Evolutionary conservation across 2,329 filamentous ascomycete species (phyloP).

Genomic region (Ophiostoma triangulosporum): DNA sequence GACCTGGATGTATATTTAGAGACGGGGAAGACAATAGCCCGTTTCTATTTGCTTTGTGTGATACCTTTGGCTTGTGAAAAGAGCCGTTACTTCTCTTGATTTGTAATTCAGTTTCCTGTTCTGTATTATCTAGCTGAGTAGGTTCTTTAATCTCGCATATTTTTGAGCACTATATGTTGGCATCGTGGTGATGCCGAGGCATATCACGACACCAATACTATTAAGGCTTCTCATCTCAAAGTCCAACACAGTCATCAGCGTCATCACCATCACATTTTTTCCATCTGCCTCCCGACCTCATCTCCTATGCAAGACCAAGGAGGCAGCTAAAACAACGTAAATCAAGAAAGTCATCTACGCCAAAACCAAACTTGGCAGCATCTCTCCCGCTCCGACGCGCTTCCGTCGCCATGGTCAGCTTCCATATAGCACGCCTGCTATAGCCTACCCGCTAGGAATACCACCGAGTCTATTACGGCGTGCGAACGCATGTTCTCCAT

Average conservation of each 20-base stretch:
- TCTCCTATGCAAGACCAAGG: background rate
- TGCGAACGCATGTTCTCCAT: too few species aligned
- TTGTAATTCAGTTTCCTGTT: too few species aligned
- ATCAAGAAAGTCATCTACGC: background rate
- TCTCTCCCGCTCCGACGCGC: background rate
- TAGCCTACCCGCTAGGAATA: background rate
- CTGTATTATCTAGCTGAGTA: too few species aligned
- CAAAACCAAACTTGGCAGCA: background rate
- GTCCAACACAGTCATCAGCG: background rate
- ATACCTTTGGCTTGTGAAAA: too few species aligned
- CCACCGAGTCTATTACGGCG: too few species aligned
- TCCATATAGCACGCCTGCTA: background rate
- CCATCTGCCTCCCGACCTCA: background rate
- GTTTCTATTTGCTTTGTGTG: background rate
- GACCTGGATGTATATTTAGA: background rate
- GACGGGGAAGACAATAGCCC: background rate
- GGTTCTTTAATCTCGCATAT: too few species aligned
- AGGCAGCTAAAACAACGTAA: background rate
- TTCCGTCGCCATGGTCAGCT: background rate
- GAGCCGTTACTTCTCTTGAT: too few species aligned
- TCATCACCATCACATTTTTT: background rate
- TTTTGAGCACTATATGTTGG: too few species aligned
- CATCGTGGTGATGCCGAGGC: too few species aligned
- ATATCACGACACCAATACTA: too few species aligned
- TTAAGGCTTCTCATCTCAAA: too few species aligned